Percentiles rank a stretch among this genome's conserved stretches.
Evolutionary conservation across 331 rosid species (phyloP).

Genomic region (Phaseolus coccineus): DNA sequence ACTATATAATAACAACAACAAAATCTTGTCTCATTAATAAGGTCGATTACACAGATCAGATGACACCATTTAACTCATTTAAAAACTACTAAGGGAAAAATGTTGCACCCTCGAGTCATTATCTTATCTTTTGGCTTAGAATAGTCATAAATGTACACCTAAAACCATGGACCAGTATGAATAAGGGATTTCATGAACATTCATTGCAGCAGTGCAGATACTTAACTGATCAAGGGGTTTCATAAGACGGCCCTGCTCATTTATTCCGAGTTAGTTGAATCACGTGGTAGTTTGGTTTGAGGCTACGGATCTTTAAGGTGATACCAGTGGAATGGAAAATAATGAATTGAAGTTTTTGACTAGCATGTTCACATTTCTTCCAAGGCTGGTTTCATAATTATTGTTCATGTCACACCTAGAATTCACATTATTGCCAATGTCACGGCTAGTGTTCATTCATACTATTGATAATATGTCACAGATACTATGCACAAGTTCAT

Average conservation of each 20-base stretch:
- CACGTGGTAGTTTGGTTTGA: slow-evolving; percentile 41
- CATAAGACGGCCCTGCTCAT: slow-evolving; percentile 27
- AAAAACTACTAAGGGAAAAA: background rate
- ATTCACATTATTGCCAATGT: slow-evolving; percentile 34
- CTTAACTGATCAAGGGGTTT: slow-evolving; percentile 14
- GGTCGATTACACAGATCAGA: background rate
- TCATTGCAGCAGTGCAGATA: slow-evolving; percentile 19
- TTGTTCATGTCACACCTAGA: slow-evolving; percentile 23
- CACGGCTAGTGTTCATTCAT: slow-evolving; percentile 2
- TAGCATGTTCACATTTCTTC: slow-evolving; percentile 33
- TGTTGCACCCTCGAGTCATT: background rate
- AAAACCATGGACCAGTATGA: background rate
- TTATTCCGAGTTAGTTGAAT: slow-evolving; percentile 45
- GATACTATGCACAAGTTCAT: background rate
- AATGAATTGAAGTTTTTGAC: slow-evolving; percentile 13
- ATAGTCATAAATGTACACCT: background rate
- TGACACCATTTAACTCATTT: no score
- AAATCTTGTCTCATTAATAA: background rate
- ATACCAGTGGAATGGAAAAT: slow-evolving; percentile 23
- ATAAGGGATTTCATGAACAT: slow-evolving; percentile 27
- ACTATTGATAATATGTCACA: background rate
- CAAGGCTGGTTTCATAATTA: background rate
- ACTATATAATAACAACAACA: background rate
- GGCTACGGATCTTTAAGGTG: slow-evolving; percentile 2
- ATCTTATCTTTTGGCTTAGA: background rate